Evolutionary conservation across 805 yeast species (phyloP), one percentile per base, ranked within the genome.

Genomic region (Candida silvicultrix): DNA sequence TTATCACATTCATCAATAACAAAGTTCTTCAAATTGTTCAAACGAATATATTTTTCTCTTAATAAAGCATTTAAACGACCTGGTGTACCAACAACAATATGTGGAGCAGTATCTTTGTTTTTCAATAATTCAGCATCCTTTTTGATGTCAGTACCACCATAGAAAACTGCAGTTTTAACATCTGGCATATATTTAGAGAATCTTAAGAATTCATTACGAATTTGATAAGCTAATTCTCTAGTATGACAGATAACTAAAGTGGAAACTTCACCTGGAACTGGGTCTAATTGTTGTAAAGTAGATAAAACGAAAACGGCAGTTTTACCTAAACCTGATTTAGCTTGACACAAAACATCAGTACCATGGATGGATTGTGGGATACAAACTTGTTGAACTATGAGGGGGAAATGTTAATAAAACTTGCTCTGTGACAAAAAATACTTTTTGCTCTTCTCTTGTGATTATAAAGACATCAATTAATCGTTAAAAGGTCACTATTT

Each of bases 251-350:
- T 81, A 41, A 92, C 98, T 62, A 94, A 75, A 46, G 95, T 92
- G 45, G 96, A 81, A 53, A 94, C 85, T 70, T 92, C 98, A 63
- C 98, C 99, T 50, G 95, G 89, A 56, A 92, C 89, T 40, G 99
- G 98, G 63, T 94, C 98, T 63, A 92, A 77, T 73, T 92, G 97
- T 72, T 92, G 98, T 65, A 92, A 78, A 51, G 99, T 92, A 22
- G 97, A 87, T 61, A 92, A 77, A 49, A 92, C 98, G 60, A 92
- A 92, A 47, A 92, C 98, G 40, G 99, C 99, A 49, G 99, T 92
- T 70, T 92, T 92, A 83, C 99, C 99, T 58, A 94, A 78, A 85
- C 99, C 99, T 41, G 99, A 94, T 75, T 94, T 92, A 69, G 99
- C 99, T 77, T 92, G 99, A 75, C 99, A 94, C 57, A 92, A 73